phyloP scores from a whole-genome alignment of 1,284 basidiomycete genomes.

The Agaricales sp. region DNA sequence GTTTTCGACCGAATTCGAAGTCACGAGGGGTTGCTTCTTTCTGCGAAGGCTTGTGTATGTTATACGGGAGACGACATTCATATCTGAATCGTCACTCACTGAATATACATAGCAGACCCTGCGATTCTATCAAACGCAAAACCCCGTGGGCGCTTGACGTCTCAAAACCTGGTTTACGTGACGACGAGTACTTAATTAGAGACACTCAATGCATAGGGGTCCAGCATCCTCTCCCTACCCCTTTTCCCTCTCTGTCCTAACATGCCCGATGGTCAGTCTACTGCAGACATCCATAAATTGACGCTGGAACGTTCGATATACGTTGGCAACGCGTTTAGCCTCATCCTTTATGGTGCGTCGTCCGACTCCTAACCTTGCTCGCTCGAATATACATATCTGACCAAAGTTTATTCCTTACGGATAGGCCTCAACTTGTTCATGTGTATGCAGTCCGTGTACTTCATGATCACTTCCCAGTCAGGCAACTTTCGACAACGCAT shows the following conservation, averaged over 20 bases:
- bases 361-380: neutral
- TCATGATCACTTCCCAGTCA: neutral
- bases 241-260: neutral
- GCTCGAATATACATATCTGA: neutral
- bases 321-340: neutral
- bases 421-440: neutral
- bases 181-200: neutral
- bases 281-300: neutral
- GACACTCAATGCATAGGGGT: neutral
- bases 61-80: neutral
- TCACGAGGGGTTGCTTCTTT: too few species aligned
- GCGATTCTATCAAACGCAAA: neutral
- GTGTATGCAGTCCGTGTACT: neutral
- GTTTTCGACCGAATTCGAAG: neutral
- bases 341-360: neutral
- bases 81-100: neutral
- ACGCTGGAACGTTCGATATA: slow-evolving; percentile 1
- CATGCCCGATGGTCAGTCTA: neutral
- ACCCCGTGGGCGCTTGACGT: neutral
- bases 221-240: neutral
- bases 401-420: neutral
- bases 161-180: neutral
- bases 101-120: neutral
- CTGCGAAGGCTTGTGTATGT: too few species aligned
- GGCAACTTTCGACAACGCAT: neutral